Evolutionary conservation across 2,329 filamentous ascomycete genomes (phyloP).

Genomic region (Colletotrichum camelliae): DNA sequence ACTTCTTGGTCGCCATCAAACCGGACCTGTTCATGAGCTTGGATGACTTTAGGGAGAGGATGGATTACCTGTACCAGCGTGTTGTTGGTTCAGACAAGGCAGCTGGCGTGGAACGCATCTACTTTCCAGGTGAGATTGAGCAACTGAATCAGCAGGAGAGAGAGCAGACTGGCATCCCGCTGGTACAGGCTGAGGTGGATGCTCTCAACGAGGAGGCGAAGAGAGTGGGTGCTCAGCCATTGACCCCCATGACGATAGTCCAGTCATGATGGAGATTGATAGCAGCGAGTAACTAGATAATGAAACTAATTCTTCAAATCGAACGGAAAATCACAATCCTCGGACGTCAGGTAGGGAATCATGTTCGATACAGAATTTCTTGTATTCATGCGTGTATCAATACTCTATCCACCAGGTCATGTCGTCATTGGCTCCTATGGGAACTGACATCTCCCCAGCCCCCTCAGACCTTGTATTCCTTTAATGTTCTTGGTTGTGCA

Average conservation of each 20-base stretch:
- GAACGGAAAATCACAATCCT: not conserved
- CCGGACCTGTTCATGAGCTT: conserved; percentile 76
- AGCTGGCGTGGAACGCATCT: conserved; percentile 61
- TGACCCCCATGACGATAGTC: not conserved
- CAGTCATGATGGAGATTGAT: not conserved
- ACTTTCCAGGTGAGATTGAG: conserved; percentile 68
- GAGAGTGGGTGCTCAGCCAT: conserved; percentile 41
- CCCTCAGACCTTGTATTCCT: rapidly evolving
- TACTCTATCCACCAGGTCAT: not conserved
- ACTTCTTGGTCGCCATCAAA: conserved; percentile 76
- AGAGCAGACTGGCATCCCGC: conserved; percentile 61
- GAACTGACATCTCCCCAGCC: rapidly evolving
- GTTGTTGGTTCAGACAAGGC: conserved; percentile 61
- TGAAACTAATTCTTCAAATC: not conserved
- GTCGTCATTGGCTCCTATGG: rapidly evolving
- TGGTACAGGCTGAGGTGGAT: conserved; percentile 61
- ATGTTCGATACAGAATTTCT: rapidly evolving
- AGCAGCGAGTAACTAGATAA: rapidly evolving
- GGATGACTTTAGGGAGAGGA: conserved; percentile 71
- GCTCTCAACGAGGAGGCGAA: conserved; percentile 59
- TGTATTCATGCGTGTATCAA: not conserved
- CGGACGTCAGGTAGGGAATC: not conserved
- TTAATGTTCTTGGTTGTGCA: not conserved
- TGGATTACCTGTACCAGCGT: conserved; percentile 59
- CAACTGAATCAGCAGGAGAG: conserved; percentile 57